Evolutionary conservation across 164 flowering plant genomes (phyloP), one percentile per base, ranked within the genome.

Genomic region (Chloranthus sessilifolius): DNA sequence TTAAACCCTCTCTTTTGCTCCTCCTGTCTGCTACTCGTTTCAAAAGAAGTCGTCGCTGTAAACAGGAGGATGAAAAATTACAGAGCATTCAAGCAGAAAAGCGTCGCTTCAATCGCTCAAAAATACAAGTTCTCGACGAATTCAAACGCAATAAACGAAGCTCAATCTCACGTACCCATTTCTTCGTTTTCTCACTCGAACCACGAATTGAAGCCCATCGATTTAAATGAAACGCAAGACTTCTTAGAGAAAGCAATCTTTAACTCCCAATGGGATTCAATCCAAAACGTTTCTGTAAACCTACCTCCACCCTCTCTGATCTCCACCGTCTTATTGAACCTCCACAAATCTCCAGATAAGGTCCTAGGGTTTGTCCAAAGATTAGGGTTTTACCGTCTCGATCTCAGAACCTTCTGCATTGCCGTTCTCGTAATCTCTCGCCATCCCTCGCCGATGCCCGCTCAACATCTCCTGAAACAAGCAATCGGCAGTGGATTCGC

Each of bases 221-320:
- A 30, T 10, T 5, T 5, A 30, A 30, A 5, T 30, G 7, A 30
- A 30, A 30, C 34, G 10, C 34, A 30, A n/a, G n/a, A n/a, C n/a
- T n/a, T n/a, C 42, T n/a, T 61, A n/a, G 33, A 53, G 15, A 47
- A 47, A 52, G 45, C 60, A 14, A 53, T 74, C 43, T 31, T 47
- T 7, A 56, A 76, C 39, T 80, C 87, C 64, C 70, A 73, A 68
- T 75, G 88, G 82, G 70, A 75, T 63, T 73, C 69, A n/a, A 25
- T 44, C 67, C 79, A 77, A 37, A 74, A 67, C 77, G 70, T 16
- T 12, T 75, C 16, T 46, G 60, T 16, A 48, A 65, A 16, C 39
- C 55, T 12, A 43, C 80, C 14, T 49, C 72, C 26, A n/a, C 66
- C 79, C 30, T 19, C 62, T 27, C 19, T 64, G 25, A 63, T 77